Base-by-base conservation (phyloP, 2,329 filamentous ascomycete species). In the Chalara sp. region DNA sequence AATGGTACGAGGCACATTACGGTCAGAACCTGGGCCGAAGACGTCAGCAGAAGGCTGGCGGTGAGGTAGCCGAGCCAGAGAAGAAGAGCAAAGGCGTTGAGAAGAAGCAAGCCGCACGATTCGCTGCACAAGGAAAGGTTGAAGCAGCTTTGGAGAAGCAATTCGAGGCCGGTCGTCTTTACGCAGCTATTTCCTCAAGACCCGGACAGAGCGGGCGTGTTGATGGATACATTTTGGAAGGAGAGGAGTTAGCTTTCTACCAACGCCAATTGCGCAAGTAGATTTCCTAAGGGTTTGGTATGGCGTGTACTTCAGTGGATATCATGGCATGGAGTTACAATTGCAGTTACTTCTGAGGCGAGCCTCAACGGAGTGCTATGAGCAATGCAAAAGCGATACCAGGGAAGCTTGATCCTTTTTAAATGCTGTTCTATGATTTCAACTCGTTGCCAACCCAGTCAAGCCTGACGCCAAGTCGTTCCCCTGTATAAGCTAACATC, bases 1-100 rank as follows among this genome's bases (percentile, higher is more conserved):
- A 97, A 80, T 99, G 93, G 93, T 99, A 95, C 79, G 93, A 99
- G 85, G 89, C 93, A 65, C 93, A 99, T 87, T 99, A 99, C 83
- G 93, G 93, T 72, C 82, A 89, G 76, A 67, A 80, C 67, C 72
- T 99, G 60, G 93, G 93, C 73, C 88, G 91, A 68, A 87, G 86
- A 77, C 89, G 91, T 78, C 90, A 96, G 81, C 81, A 85, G 74
- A 91, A 95, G 76, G 61, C 66, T 47, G 70, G 64, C 46, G 74
- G 77, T 66, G 64, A 67, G 50, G 58, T 58, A 53, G 54, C 61
- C 59, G 65, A 70, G 70, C 72, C 57, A 76, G 82, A 96, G 51
- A 62, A 64, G 87, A 96, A 96, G 87, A 90, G 85, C 81, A 95
- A 95, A 80, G 79, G 84, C 56, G 87, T 97, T 57, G 83, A 93